phyloP scores from a whole-genome alignment of 164 flowering plant genomes.

The Tetracentron sinense region DNA sequence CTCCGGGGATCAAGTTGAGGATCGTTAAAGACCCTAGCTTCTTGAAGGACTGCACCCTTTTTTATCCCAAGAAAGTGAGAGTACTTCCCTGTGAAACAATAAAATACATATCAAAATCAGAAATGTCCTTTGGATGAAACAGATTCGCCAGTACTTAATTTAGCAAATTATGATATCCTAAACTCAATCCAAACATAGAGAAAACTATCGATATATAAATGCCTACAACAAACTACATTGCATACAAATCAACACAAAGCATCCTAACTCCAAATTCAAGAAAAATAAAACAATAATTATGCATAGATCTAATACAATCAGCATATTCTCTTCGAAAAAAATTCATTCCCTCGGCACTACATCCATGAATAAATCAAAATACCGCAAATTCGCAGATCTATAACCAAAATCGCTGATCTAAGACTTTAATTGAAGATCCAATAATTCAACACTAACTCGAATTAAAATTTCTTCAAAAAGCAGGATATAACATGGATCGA shows the following conservation, averaged over 20 bases:
- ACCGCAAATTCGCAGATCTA: slow-evolving; percentile 9
- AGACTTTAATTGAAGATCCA: background rate
- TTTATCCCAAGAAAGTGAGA: slow-evolving; percentile 92
- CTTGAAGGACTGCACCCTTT: slow-evolving; percentile 97
- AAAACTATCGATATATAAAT: background rate
- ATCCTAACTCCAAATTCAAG: background rate
- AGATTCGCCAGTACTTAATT: background rate
- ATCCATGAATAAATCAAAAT: background rate
- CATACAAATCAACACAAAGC: background rate
- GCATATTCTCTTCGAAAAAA: background rate
- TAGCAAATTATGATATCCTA: background rate
- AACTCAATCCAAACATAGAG: background rate
- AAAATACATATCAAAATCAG: background rate
- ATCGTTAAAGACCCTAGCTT: slow-evolving; percentile 95
- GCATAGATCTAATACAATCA: background rate
- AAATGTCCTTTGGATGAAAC: background rate
- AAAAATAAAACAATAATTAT: background rate
- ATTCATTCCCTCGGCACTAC: background rate
- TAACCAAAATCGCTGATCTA: slow-evolving; percentile 3
- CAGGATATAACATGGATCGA: background rate
- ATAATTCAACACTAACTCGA: background rate
- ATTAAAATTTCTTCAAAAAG: background rate
- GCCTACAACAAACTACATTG: background rate
- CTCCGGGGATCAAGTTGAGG: slow-evolving; percentile 90
- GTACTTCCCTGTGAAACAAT: slow-evolving; percentile 55